Evolutionary conservation across 345 rosid species (phyloP), one percentile per base, ranked within the genome.

Genomic region (Murraya paniculata): DNA sequence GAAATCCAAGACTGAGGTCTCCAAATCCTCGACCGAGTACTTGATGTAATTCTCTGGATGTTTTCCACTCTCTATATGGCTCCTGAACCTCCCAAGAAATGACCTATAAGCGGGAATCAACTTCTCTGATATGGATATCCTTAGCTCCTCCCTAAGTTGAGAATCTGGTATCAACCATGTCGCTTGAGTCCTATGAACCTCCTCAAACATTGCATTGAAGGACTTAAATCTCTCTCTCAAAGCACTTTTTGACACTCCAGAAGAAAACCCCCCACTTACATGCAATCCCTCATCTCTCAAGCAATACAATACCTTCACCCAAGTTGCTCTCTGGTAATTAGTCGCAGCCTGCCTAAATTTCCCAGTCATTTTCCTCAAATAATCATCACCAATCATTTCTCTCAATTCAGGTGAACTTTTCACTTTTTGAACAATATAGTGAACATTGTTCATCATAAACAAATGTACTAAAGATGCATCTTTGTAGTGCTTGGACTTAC

Each of bases 11-110:
- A 93, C 90, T 38, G 90, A 91, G 27, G 72, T 85, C 86, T 95
- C 99, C 73, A 95, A 84, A 85, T 95, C 98, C 86, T 93, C 98
- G 5, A 88, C 94, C 0, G 97, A 84, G 68, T 91, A 95, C 86
- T 93, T 95, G 78, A 95, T 85, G 85, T 92, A 95, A 81, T 92
- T 92, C 87, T 95, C 99, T 0, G 99, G 98, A 82, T 95, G 99
- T 86, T 70, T 95, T 74, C 94, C 97, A 73, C 93, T 92, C 87
- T 95, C 99, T 76, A 95, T 92, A 77, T 92, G 93, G 80, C 91
- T 87, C 85, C 97, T 92, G 83, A 92, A 95, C 76, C 99, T 85
- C 82, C 97, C 99, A 71, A 92, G 87, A 83, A 95, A 95, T 4
- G 99, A 95, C 69, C 99, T 85, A 72, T 95, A 95, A 78, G 98